Base-by-base conservation (phyloP, 108 stramenopile genomes). In the Cyclotella kingstonii region DNA sequence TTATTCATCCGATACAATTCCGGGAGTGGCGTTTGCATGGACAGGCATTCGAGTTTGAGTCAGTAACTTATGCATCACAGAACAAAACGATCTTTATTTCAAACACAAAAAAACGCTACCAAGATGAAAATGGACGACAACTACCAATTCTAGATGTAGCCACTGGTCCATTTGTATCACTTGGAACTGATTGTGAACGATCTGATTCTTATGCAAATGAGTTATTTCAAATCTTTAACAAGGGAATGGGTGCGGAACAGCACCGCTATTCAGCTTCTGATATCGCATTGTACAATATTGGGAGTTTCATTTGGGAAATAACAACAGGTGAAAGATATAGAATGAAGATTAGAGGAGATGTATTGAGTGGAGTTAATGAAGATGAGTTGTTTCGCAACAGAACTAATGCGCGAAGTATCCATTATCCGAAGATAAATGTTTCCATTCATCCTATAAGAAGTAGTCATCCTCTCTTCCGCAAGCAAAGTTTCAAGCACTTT, bases 21-120 rank as follows among this genome's bases (percentile, higher is more conserved):
- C 17, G 60, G 17, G 42, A 68, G n/a, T 90, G 89, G 89, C 54
- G 89, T 4, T 28, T 78, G 17, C 62, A 48, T 4, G 89, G 89
- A 40, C 48, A 87, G 29, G 86, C 89, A 15, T 90, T 65, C 40
- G 84, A 90, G 63, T 88, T 86, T 43, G 89, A 85, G 0, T 83
- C 82, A 53, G 65, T 68, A 10, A 60, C 80, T 0, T 88, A 90
- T 54, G 54, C 70, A 19, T n/a, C 48, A 22, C 81, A 83, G 2
- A 90, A 90, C 49, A 42, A 54, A 8, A 80, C 80, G 10, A 60
- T 86, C 55, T 38, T 51, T 0, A 76, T 75, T 19, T 81, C 50
- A 12, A 74, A 72, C 6, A 60, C 55, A 8, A 81, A 78, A 0
- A 35, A 57, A 10, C 9, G 4, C 14, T 15, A 33, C 83, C 71